A percentile compares a stretch with the other conserved stretches of the same genome.
Conservation (phyloP, 257 asterid species). For the Ajuga chamaepitys region DNA sequence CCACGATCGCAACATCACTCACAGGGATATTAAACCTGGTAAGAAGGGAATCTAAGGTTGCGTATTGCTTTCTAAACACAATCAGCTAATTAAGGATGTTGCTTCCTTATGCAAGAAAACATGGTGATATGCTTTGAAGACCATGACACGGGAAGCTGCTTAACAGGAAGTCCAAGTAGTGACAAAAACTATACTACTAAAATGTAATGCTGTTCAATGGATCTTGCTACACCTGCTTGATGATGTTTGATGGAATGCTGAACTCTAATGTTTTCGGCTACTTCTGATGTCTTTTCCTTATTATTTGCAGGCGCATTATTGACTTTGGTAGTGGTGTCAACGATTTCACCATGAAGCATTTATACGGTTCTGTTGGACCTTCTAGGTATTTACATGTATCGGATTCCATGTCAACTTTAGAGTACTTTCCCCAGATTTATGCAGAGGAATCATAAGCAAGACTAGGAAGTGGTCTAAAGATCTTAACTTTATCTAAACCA, state of each 20-base stretch:
- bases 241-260: background rate
- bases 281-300: slow-evolving; percentile 2
- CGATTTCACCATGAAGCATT: slow-evolving; percentile 80
- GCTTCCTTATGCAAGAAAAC: slow-evolving; percentile 52
- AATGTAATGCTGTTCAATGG: slow-evolving; percentile 39
- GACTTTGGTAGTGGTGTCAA: slow-evolving; percentile 96
- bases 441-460: slow-evolving; percentile 5
- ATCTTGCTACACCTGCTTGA: background rate
- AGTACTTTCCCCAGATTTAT: background rate
- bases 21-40: slow-evolving; percentile 99
- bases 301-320: slow-evolving; percentile 75
- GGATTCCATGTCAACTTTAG: background rate
- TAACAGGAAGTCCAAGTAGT: slow-evolving; percentile 52
- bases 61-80: background rate
- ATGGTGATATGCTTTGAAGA: slow-evolving; percentile 96
- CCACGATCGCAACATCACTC: slow-evolving; percentile 91
- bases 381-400: slow-evolving; percentile 60
- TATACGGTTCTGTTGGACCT: slow-evolving; percentile 88
- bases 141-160: slow-evolving; percentile 69
- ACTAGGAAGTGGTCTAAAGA: background rate
- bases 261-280: background rate
- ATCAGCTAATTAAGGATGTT: slow-evolving; percentile 14
- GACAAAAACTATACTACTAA: slow-evolving; percentile 58
- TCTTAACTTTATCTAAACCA: background rate
- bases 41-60: slow-evolving; percentile 18